phyloP scores from a whole-genome alignment of 371 early-diverging fungal genomes.

The Entomophthora muscae region DNA sequence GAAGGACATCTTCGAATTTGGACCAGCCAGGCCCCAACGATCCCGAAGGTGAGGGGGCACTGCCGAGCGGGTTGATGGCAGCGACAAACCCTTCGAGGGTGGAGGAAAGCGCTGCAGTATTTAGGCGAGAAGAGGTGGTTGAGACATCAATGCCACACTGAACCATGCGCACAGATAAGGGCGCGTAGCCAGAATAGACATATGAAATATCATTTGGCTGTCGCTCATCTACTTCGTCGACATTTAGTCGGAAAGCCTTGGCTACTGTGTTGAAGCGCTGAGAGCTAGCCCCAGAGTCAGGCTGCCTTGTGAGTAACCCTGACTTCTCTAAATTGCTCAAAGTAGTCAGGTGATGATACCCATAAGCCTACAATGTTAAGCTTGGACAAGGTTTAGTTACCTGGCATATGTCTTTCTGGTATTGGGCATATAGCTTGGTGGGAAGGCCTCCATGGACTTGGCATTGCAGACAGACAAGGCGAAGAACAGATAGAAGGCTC shows the following conservation, averaged over 20 bases:
- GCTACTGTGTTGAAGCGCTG: slow-evolving; percentile 23
- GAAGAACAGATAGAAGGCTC: slow-evolving; percentile 48
- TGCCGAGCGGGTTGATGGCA: background rate
- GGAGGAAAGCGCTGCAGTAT: background rate
- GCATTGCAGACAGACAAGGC: slow-evolving; percentile 69
- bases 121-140: background rate
- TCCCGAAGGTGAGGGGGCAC: slow-evolving; percentile 9
- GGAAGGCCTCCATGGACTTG: slow-evolving; percentile 64
- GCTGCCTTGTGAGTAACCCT: slow-evolving; percentile 37
- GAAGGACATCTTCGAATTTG: slow-evolving; percentile 67
- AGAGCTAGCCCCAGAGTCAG: slow-evolving; percentile 25
- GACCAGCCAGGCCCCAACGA: slow-evolving; percentile 45
- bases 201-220: slow-evolving; percentile 77
- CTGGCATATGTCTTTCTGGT: slow-evolving; percentile 66
- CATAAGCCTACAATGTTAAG: slow-evolving; percentile 48
- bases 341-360: slow-evolving; percentile 70
- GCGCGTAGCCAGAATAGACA: slow-evolving; percentile 90
- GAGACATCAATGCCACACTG: slow-evolving; percentile 38
- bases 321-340: slow-evolving; percentile 49
- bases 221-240: slow-evolving; percentile 72
- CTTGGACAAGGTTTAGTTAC: slow-evolving; percentile 15
- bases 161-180: slow-evolving; percentile 70
- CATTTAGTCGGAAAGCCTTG: slow-evolving; percentile 54
- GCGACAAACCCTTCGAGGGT: background rate
- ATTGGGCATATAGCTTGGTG: slow-evolving; percentile 53